phyloP scores from a whole-genome alignment of 495 filamentous ascomycete genomes.

The Aspergillus bridgeri region DNA sequence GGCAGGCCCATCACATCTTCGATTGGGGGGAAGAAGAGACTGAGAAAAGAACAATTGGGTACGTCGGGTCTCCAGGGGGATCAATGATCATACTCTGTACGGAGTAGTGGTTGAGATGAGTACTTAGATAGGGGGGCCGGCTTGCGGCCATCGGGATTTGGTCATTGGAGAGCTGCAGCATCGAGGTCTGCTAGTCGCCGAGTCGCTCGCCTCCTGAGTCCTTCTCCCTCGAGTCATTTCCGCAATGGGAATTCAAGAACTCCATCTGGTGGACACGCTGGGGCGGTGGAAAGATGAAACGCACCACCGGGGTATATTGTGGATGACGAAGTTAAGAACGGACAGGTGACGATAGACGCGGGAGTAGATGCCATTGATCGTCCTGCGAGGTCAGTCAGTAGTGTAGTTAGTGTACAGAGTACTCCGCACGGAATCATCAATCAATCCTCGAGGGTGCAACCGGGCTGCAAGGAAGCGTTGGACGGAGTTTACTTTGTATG shows the following conservation, averaged over 20 bases:
- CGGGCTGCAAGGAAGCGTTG: too few species aligned
- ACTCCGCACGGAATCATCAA: too few species aligned
- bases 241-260: background rate
- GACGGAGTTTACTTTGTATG: too few species aligned
- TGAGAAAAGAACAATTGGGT: background rate
- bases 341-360: background rate
- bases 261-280: background rate
- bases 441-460: background rate
- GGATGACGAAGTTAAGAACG: background rate
- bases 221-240: background rate
- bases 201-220: background rate
- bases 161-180: background rate
- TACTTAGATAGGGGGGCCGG: too few species aligned
- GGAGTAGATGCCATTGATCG: background rate
- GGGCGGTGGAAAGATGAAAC: slow-evolving; percentile 5
- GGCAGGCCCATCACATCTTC: background rate
- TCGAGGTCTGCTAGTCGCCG: background rate
- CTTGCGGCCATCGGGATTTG: background rate
- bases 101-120: background rate
- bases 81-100: background rate
- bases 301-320: background rate
- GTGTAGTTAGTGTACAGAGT: too few species aligned
- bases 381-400: background rate
- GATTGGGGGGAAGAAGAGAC: background rate
- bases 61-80: background rate